Base-by-base conservation (phyloP, 805 yeast genomes). In the Myxozyma neotropica region DNA sequence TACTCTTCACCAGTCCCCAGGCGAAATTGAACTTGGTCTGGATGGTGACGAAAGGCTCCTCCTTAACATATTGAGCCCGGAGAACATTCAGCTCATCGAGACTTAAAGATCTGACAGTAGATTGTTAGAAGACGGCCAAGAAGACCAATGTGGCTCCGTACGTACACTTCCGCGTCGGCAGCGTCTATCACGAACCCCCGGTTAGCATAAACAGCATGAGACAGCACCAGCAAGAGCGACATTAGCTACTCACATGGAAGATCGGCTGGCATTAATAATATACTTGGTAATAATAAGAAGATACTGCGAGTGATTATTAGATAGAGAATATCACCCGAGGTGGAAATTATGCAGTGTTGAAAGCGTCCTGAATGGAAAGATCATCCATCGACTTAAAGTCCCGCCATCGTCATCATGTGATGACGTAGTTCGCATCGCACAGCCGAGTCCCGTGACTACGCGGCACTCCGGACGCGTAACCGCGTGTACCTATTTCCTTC, bases 1-100 rank as follows among this genome's bases (percentile, higher is more conserved):
- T 71, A 1, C 96, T 85, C 72, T 90, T 92, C 63, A 95, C 83
- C 52, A 94, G 77, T 2, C 95, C 99, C 99, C 99, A 94, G 0
- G 97, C 96, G 68, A 88, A 89, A 74, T 95, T 94, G 80, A 94
- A 94, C 58, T 85, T 82, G 1, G 97, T 86, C 72, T 91, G 97
- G 0, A 88, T 80, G 0, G 92, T 80, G 0, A 89, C 91, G 40
- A 81, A 77, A 4, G 94, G 96, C 33, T 88, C 85, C 71, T 94
- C 98, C 1, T 86, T 78, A 27, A 84, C 82, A 42, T 89, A 90
- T 69, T 90, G 96, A 67, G 84, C 81, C 64, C 83, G 85, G 31
- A 94, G 80, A 0, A 91, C 81, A 15, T 83, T 86, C 43, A 94
- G 79, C 69, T 93, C 96, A 57, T 86, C 65, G 3, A 50, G 62